Base-by-base conservation (phyloP, 2,329 filamentous ascomycete species). In the Calonectria naviculata region DNA sequence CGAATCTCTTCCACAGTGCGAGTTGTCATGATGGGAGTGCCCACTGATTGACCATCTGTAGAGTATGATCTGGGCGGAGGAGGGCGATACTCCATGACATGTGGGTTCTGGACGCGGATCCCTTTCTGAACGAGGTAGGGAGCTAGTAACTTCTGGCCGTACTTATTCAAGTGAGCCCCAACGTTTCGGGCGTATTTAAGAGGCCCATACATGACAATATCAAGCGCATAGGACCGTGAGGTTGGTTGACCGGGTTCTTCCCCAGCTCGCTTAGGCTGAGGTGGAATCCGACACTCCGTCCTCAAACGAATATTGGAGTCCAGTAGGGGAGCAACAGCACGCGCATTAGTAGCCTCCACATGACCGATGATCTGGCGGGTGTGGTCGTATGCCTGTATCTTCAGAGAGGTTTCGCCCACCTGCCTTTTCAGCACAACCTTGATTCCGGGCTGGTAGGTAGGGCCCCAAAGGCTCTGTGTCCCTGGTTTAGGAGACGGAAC, bases 1-100 rank as follows among this genome's bases (percentile, higher is more conserved):
- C 93, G 93, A 70, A 98, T 93, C 82, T 98, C 95, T 77, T 98
- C 96, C 0, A 92, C 91, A 0, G 94, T 96, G 36, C 94, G 90
- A 58, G 80, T 83, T 42, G 83, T 81, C 3, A 83, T 72, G 6
- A 82, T 78, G 41, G 75, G 78, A n/a, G 74, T 70, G 69, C 78
- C 70, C 61, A 74, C 77, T 19, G 72, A 72, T 67, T 80, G 73
- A 67, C 77, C 73, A 67, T 77, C 80, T 15, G 74, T 81, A 12
- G 80, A 69, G 49, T 84, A 84, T 17, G 80, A 78, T 44, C 80
- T 80, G 9, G 81, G 78, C 3, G 82, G 81, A 10, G 83, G 84
- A 13, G 85, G 84, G 65, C 85, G 84, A 62, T 83, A 87, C 78
- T 86, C 85, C 76, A 85, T 83, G 80, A 84, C 86, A 80, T 97